Percentiles rank a stretch among this genome's conserved stretches.
phyloP scores from a whole-genome alignment of 495 filamentous ascomycete genomes.

The Daldinia caldariorum region DNA sequence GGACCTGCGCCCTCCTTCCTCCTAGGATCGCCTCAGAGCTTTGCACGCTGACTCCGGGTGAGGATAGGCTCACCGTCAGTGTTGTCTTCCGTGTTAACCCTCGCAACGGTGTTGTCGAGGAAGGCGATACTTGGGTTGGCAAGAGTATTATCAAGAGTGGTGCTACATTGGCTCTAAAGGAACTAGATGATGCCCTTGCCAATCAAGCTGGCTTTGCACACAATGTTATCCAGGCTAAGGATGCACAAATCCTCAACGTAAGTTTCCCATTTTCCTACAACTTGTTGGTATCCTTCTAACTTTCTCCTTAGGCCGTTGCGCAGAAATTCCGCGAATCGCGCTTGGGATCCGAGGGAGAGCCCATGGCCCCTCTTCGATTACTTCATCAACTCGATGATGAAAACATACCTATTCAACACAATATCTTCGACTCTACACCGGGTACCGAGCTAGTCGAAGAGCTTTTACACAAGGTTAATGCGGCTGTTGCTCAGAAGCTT shows the following conservation, averaged over 20 bases:
- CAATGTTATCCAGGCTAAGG: slow-evolving; percentile 69
- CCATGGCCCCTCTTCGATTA: slow-evolving; percentile 85
- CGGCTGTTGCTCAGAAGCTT: slow-evolving; percentile 87
- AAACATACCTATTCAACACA: slow-evolving; percentile 94
- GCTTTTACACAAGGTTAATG: slow-evolving; percentile 88
- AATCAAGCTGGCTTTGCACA: slow-evolving; percentile 67
- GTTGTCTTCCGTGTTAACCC: slow-evolving; percentile 90
- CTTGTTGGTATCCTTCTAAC: slow-evolving; percentile 43
- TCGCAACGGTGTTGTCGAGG: slow-evolving; percentile 76
- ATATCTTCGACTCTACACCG: slow-evolving; percentile 90
- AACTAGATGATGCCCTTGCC: slow-evolving; percentile 81
- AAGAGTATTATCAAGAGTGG: slow-evolving; percentile 92
- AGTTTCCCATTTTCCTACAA: slow-evolving; percentile 43
- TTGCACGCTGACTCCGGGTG: slow-evolving; percentile 83
- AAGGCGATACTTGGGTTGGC: slow-evolving; percentile 91
- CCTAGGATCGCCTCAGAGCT: slow-evolving; percentile 83
- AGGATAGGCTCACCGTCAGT: slow-evolving; percentile 91
- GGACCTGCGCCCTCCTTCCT: slow-evolving; percentile 90
- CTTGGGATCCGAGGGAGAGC: slow-evolving; percentile 77
- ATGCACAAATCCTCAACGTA: slow-evolving; percentile 80
- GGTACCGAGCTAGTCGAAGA: slow-evolving; percentile 96
- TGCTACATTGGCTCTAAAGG: slow-evolving; percentile 82
- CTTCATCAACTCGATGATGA: slow-evolving; percentile 97
- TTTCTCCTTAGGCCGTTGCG: slow-evolving; percentile 66
- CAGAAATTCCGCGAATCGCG: slow-evolving; percentile 89